phyloP scores from a whole-genome alignment of 169 alveolate species.

The Blepharisma undulans region DNA sequence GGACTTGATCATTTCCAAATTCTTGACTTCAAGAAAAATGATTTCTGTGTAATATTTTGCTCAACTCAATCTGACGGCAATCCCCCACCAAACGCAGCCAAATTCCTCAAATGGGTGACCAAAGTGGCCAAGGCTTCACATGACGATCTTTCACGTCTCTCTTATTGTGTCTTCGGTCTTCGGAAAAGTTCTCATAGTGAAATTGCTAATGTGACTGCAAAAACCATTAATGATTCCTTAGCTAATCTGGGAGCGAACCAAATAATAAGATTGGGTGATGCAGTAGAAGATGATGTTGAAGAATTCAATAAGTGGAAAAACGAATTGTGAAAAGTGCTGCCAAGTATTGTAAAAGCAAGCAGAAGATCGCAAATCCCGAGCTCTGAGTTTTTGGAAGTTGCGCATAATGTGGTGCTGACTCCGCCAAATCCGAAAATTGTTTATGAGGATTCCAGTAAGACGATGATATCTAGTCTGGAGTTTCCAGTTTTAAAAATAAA shows the following conservation, averaged over 20 bases:
- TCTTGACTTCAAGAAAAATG: constrained; percentile 17
- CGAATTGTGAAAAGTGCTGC: constrained; percentile 12
- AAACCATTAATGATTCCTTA: neutral
- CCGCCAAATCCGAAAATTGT: neutral
- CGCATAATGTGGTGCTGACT: neutral
- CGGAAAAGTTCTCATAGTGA: neutral
- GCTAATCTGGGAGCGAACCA: neutral
- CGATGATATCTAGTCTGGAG: neutral
- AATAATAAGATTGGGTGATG: neutral
- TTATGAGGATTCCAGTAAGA: neutral
- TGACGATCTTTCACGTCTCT: neutral
- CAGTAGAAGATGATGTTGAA: neutral
- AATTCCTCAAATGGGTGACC: constrained; percentile 27
- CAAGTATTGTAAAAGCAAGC: neutral
- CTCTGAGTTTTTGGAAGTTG: constrained; percentile 6
- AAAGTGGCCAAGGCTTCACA: constrained; percentile 6
- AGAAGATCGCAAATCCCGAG: neutral
- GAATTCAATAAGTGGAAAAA: constrained; percentile 2
- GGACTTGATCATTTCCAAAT: constrained; percentile 7
- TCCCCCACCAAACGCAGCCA: constrained; percentile 19
- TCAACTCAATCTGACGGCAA: constrained; percentile 33
- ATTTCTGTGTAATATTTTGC: constrained; percentile 28
- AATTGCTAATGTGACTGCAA: neutral
- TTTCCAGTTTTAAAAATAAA: neutral
- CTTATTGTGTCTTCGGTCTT: constrained; percentile 26